Evolutionary conservation across 2,329 filamentous ascomycete species (phyloP).

Genomic region (Epichloe amarillans): DNA sequence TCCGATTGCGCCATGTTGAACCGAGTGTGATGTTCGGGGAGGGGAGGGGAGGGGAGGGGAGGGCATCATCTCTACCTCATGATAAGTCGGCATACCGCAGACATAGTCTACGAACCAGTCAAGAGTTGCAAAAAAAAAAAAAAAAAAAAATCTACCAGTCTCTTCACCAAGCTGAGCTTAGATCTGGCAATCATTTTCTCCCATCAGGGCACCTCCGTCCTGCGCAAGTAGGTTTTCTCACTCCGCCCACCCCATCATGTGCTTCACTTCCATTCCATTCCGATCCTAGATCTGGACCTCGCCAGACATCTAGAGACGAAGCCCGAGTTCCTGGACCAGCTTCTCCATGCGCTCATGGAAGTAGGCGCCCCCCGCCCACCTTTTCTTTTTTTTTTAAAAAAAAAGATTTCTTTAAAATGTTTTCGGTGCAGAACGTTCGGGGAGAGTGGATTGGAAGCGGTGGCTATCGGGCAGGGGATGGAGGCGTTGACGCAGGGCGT

Average conservation of each 20-base stretch:
- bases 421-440: slow-evolving; percentile 55
- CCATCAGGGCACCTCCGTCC: too few species aligned
- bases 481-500: slow-evolving; percentile 77
- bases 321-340: slow-evolving; percentile 53
- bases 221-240: background rate
- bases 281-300: slow-evolving; percentile 58
- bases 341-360: slow-evolving; percentile 66
- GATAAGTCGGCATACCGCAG: too few species aligned
- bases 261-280: slow-evolving; percentile 64
- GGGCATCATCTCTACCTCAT: background rate
- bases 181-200: too few species aligned
- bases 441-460: slow-evolving; percentile 74
- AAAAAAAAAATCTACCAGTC: too few species aligned
- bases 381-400: too few species aligned
- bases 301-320: slow-evolving; percentile 54
- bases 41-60: too few species aligned
- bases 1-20: slow-evolving; percentile 3
- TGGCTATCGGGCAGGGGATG: slow-evolving; percentile 76
- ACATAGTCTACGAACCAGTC: too few species aligned
- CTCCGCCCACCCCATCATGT: slow-evolving; percentile 29
- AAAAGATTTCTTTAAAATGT: too few species aligned
- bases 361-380: slow-evolving; percentile 40
- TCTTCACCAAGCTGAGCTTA: too few species aligned
- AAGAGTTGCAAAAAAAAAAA: too few species aligned
- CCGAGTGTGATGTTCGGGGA: background rate